Base-by-base conservation (phyloP, 2,329 filamentous ascomycete species). In the Trichoderma atrobrunneum region DNA sequence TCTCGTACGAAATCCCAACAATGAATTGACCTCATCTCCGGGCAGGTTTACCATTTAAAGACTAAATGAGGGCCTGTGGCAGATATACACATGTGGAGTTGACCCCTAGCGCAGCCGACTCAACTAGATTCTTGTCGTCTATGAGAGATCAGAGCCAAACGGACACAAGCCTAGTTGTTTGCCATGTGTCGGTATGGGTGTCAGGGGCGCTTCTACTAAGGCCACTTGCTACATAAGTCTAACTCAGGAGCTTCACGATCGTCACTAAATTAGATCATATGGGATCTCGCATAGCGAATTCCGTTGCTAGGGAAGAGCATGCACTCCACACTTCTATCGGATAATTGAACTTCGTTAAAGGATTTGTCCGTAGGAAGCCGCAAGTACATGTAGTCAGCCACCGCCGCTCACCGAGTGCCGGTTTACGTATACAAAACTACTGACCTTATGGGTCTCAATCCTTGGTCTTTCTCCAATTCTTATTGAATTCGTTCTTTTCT, bases 61-160 rank as follows among this genome's bases (percentile, higher is more conserved):
- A 57, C 32, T 39, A 67, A 57, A 24, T 43, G 24, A 51, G 34
- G 34, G 28, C 21, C 30, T 61, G 56, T 59, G 34, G 54, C 65
- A 43, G 66, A 69, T 60, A 61, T 18, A 36, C 12, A 5, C 34
- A 24, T 69, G 66, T 69, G 66, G 66, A 69, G 56, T 51, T 61
- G 18, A 30, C 34, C 18, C 18, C 24, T 59, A 32, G 18, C 24
- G 54, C 2, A 18, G 18, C 12, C 54, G 39, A 54, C 7, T 60
- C 26, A 34, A 51, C 28, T 21, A 48, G 8, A 14, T 61, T 51
- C 56, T 32, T 11, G 59, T 51, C 14, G 8, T 32, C 32, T 1
- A n/a, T 39, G 32, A 26, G 11, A 12, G 18, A 18, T 60, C 56
- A 12, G 5, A 30, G 16, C 34, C 36, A 24, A 6, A 28, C 1